phyloP scores from a whole-genome alignment of 352 stramenopile species.

The Aphanomyces astaci region DNA sequence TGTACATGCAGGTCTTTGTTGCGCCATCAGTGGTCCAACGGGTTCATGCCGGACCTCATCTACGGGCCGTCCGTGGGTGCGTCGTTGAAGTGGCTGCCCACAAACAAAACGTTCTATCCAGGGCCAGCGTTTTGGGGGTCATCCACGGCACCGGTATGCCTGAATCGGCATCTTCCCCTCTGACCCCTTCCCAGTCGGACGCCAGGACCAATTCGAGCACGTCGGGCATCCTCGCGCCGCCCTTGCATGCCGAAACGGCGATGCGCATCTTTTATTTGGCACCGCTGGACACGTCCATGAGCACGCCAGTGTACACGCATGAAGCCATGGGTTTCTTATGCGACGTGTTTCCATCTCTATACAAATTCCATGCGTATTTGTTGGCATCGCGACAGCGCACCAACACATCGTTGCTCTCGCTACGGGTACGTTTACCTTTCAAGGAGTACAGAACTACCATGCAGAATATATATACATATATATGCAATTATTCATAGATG shows the following conservation, averaged over 20 bases:
- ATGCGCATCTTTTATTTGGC: slow-evolving; percentile 79
- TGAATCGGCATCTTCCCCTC: background rate
- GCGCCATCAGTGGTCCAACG: slow-evolving; percentile 44
- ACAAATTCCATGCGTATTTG: slow-evolving; percentile 47
- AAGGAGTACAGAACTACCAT: too few species aligned
- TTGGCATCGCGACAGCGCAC: background rate
- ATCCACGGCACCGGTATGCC: too few species aligned
- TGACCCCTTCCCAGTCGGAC: background rate
- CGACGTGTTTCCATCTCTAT: slow-evolving; percentile 48
- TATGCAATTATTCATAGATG: too few species aligned
- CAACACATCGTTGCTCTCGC: slow-evolving; percentile 12
- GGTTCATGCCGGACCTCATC: slow-evolving; percentile 57
- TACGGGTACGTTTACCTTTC: slow-evolving; percentile 21
- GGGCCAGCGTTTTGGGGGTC: slow-evolving; percentile 62
- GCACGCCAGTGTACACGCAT: slow-evolving; percentile 43
- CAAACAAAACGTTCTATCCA: slow-evolving; percentile 68
- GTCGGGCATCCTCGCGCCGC: slow-evolving; percentile 58
- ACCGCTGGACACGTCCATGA: slow-evolving; percentile 63
- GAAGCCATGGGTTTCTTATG: slow-evolving; percentile 68
- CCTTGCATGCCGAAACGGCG: slow-evolving; percentile 64
- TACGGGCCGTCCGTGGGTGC: slow-evolving; percentile 65
- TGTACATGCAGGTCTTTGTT: slow-evolving; percentile 37
- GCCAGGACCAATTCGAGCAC: slow-evolving; percentile 14
- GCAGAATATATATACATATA: too few species aligned
- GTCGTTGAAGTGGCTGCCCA: slow-evolving; percentile 41